Base-by-base conservation (phyloP, 306 rosid genomes). In the Mimosa pudica region DNA sequence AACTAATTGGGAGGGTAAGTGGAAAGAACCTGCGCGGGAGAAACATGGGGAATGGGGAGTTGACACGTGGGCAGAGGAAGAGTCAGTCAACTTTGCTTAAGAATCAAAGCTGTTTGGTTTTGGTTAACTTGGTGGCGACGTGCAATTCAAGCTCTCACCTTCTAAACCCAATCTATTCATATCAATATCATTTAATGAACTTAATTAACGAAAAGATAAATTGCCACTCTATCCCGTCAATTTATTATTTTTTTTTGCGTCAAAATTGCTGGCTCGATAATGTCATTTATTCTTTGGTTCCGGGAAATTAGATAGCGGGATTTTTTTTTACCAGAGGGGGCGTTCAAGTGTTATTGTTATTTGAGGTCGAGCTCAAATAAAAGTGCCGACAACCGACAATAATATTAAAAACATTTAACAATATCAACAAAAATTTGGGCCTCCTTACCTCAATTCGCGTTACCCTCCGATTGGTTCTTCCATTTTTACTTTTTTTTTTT, bases 21-120 rank as follows among this genome's bases (percentile, higher is more conserved):
- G 14, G 66, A 61, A 61, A 24, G 17, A 61, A 61, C 38, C n/a
- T 41, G 68, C 71, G n/a, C 35, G 30, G 33, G 33, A 61, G 44
- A 70, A 80, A 76, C 79, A 79, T 76, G 87, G 18, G 48, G 62
- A 44, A 77, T 63, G 73, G 45, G n/a, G 4, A 38, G n/a, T 63
- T 8, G 65, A 55, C 83, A 74, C 70, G 61, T 85, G 78, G 70
- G 24, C 10, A 38, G 44, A 20, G 52, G 77, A 38, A 10, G 61
- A 12, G 30, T 7, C 42, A 17, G 83, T 78, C 82, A 74, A 83
- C 54, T 41, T 83, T 47, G 81, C 81, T 75, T 79, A 64, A 3
- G 33, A 69, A 49, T 77, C 46, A 70, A 71, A 71, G 63, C 63
- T 52, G 32, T 47, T 0, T 20, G 36, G 36, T 60, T 3, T 3